Base-by-base conservation (phyloP, 2,329 filamentous ascomycete genomes). In the Fusarium staphyleae region DNA sequence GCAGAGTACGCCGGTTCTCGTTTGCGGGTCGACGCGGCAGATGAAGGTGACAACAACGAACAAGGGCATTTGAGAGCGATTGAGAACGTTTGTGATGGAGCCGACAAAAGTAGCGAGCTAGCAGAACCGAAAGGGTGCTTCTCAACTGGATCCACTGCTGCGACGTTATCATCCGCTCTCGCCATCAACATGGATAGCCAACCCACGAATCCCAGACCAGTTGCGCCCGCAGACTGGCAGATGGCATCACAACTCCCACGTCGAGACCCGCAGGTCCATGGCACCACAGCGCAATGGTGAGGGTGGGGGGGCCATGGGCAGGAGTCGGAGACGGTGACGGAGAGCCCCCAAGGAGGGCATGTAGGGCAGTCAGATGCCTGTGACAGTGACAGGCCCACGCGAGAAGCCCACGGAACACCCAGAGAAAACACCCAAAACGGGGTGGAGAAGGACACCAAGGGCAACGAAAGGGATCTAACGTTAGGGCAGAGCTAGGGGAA, bases 241-340 rank as follows among this genome's bases (percentile, higher is more conserved):
- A 67, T 67, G 63, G 65, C 63, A 67, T 67, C 65, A 66, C 65
- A 63, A 62, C 65, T 67, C 65, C 65, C 65, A 67, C 65, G 62
- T 65, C 60, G 48, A 59, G 65, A 62, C 62, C 65, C 65, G 62
- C 65, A 64, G 51, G 44, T 62, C 52, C 57, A 60, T 67, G 64
- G 62, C 64, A 66, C 64, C 62, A 67, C 57, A 62, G 54, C 10
- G 55, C 56, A 50, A 51, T 37, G 42, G 42, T 37, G 44, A 52
- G 58, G 55, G 60, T 57, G 60, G 63, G 63, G 63, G 63, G 61
- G 45, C 55, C 29, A 16, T 3, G 10, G 16, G n/a, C 19, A 7
- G 19, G 19, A 22, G 19, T 7, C 19, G 19, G 19, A 22, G 19
- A 22, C 19, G 19, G 19, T 4, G 19, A 22, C 19, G 26, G 11